Evolutionary conservation across 441 rosid species (phyloP).

Genomic region (Flueggea neowawraea): DNA sequence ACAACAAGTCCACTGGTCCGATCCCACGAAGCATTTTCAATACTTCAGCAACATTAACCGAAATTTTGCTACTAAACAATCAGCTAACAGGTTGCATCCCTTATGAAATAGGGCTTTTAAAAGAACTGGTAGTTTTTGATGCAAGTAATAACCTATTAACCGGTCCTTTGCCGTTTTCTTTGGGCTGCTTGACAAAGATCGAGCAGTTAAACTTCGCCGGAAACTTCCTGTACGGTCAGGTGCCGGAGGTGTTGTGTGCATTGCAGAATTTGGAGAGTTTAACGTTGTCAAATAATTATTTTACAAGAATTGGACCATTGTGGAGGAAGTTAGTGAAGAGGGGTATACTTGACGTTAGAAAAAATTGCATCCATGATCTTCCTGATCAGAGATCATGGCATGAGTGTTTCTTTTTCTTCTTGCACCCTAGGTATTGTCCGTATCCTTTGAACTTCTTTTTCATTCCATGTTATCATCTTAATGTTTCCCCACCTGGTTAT

Average conservation of each 20-base stretch:
- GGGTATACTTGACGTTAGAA: constrained; percentile 29
- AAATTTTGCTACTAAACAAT: too few species aligned
- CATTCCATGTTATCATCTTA: constrained; percentile 10
- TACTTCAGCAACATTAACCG: constrained; percentile 21
- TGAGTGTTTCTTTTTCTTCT: constrained; percentile 33
- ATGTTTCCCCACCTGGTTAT: not conserved
- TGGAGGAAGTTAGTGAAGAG: constrained; percentile 33
- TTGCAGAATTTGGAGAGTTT: constrained; percentile 26
- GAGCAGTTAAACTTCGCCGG: too few species aligned
- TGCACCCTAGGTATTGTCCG: constrained; percentile 20
- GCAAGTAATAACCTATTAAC: constrained; percentile 42
- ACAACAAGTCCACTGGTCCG: constrained; percentile 43
- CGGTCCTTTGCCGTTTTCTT: constrained; percentile 43
- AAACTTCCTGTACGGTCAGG: constrained; percentile 35
- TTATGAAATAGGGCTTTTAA: too few species aligned
- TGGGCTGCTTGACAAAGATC: constrained; percentile 44
- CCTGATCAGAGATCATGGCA: too few species aligned
- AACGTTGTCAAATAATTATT: constrained; percentile 37
- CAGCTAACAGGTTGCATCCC: too few species aligned
- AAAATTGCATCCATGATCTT: constrained; percentile 50
- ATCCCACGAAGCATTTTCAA: constrained; percentile 40
- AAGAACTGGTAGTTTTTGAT: too few species aligned
- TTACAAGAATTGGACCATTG: constrained; percentile 32
- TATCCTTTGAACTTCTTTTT: constrained; percentile 16
- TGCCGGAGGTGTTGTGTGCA: constrained; percentile 42